These are phyloP conservation scores for Pythium chondricola DNA, from an alignment of 352 stramenopile genomes.

Conservation along the genomic window DNA sequence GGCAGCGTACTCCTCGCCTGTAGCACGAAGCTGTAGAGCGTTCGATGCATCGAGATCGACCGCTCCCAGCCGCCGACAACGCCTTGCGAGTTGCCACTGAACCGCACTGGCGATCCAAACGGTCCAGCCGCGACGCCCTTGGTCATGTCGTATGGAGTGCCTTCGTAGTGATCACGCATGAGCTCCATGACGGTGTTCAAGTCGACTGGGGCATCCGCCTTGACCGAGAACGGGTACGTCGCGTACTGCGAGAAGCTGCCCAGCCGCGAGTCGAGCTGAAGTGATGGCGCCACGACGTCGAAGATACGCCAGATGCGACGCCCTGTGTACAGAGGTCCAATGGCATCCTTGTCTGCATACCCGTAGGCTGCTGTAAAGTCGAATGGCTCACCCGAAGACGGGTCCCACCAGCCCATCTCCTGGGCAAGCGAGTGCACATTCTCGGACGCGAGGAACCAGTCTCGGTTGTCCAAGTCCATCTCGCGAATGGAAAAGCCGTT, in stretches of 20 bases:
- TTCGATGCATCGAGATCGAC: slow-evolving; percentile 90
- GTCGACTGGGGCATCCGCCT: slow-evolving; percentile 55
- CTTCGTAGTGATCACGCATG: slow-evolving; percentile 88
- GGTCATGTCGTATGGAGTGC: slow-evolving; percentile 84
- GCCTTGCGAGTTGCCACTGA: slow-evolving; percentile 41
- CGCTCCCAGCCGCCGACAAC: slow-evolving; percentile 79
- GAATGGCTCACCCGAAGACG: slow-evolving; percentile 30
- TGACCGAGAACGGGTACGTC: slow-evolving; percentile 88
- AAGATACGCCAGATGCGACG: slow-evolving; percentile 89
- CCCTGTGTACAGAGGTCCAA: slow-evolving; percentile 64
- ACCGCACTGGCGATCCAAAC: slow-evolving; percentile 87
- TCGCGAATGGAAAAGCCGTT: slow-evolving; percentile 93
- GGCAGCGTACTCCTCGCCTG: slow-evolving; percentile 32
- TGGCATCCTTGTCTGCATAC: slow-evolving; percentile 48
- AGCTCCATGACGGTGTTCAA: slow-evolving; percentile 76
- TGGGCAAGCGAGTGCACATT: slow-evolving; percentile 84
- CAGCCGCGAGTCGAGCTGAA: slow-evolving; percentile 57
- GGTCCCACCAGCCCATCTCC: slow-evolving; percentile 85
- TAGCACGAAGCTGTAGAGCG: slow-evolving; percentile 77
- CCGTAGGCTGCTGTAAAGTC: slow-evolving; percentile 74
- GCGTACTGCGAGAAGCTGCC: slow-evolving; percentile 59
- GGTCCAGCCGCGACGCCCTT: slow-evolving; percentile 84
- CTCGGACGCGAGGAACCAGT: slow-evolving; percentile 84
- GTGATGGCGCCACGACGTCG: slow-evolving; percentile 69
- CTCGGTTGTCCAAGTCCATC: slow-evolving; percentile 64